Evolutionary conservation across 306 rosid species (phyloP), one percentile per base, ranked within the genome.

Genomic region (Pueraria montana): DNA sequence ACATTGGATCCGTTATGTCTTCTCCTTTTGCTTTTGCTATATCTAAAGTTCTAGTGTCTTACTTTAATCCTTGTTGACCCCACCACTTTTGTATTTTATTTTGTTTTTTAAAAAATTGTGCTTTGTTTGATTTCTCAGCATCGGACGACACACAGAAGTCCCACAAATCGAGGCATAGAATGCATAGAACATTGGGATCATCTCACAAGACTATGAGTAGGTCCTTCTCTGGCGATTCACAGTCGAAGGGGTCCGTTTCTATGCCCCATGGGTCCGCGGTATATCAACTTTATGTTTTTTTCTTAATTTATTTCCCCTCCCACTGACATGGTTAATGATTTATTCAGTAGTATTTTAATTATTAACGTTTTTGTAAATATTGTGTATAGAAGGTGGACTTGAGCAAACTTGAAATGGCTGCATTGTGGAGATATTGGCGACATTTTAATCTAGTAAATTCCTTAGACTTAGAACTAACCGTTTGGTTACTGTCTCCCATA

Each of bases 381-480:
- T 84, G 72, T 79, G 14, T 73, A 76, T 87, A 96, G 99, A 96
- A 87, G 88, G 92, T 96, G 82, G 96, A 96, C 87, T 89, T 96
- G 77, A 85, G 99, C 83, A 96, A 96, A 76, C 90, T 96, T 89
- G 97, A 94, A 88, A 87, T 94, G 96, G 91, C 97, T 86, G 99
- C 99, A 14, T 52, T 96, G 72, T 91, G 96, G 99, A 94, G 98
- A 94, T 96, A 96, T 82, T 92, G 97, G 97, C 96, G 93, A 50
- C 98, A 96, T 87, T 96, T 92, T 74, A 96, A 96, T 88, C 99
- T 96, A 6, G 99, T 96, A 86, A 84, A 86, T 87, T 76, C 75
- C 62, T 84, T 20, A 5, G 49, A 53, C 62, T 84, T 20, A 5
- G 49, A 53, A 65, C 80, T 74, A 46, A 53, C 68, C 34, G 13